Evolutionary conservation across 805 yeast species (phyloP).

Genomic region (Schizosaccharomyces osmophilus): DNA sequence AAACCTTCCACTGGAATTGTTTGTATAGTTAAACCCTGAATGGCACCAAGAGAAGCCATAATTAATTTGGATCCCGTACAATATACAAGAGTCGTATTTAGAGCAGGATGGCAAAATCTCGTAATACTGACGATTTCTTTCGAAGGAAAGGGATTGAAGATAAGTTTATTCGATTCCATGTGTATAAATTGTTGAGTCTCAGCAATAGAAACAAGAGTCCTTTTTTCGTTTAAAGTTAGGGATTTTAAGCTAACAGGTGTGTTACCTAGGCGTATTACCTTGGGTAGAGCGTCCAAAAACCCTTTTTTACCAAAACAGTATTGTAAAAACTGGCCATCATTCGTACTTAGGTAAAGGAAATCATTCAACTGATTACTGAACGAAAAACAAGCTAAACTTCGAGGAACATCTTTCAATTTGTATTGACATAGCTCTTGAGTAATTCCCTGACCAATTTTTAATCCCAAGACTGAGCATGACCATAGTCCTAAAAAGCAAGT

Average conservation of each 20-base stretch:
- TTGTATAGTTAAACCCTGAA: slow-evolving; percentile 8
- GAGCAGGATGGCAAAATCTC: not conserved
- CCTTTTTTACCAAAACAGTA: too few species aligned
- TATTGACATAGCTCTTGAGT: too few species aligned
- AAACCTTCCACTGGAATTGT: slow-evolving; percentile 8
- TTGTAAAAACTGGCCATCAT: too few species aligned
- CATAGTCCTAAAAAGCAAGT: not conserved
- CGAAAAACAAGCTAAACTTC: too few species aligned
- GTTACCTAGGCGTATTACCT: not conserved
- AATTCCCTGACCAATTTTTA: too few species aligned
- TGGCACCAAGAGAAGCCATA: not conserved
- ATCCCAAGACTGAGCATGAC: not conserved
- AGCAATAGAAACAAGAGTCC: not conserved
- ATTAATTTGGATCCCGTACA: not conserved
- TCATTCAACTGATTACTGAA: too few species aligned
- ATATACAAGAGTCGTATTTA: not conserved
- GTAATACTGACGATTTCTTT: not conserved
- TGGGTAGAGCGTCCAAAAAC: not conserved
- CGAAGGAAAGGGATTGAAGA: not conserved
- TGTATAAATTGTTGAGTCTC: not conserved
- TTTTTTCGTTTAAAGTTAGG: not conserved
- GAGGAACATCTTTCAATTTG: too few species aligned
- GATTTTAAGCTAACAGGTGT: not conserved
- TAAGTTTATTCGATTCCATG: not conserved
- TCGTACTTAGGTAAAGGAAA: too few species aligned